Evolutionary conservation across 495 filamentous ascomycete species (phyloP).

Genomic region (Aspergillus taichungensis): DNA sequence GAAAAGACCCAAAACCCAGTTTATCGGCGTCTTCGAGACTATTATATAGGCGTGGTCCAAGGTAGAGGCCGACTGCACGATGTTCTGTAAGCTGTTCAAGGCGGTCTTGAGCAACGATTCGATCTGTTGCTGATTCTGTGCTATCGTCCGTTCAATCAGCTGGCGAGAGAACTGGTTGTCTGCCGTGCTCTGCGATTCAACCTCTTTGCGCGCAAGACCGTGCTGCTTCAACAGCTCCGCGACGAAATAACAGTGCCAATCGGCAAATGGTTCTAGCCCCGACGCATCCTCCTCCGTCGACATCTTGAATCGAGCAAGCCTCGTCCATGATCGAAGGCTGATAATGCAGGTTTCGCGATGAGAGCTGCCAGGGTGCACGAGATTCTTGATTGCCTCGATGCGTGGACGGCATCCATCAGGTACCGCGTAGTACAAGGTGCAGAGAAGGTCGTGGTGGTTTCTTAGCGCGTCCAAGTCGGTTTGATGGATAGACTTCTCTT

Average conservation of each 20-base stretch:
- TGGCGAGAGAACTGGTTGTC: slow-evolving; percentile 35
- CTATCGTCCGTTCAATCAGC: slow-evolving; percentile 46
- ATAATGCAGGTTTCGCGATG: slow-evolving; percentile 82
- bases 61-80: slow-evolving; percentile 32
- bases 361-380: slow-evolving; percentile 70
- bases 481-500: slow-evolving; percentile 64
- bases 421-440: slow-evolving; percentile 79
- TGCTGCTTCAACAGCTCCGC: slow-evolving; percentile 51
- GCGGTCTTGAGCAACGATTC: slow-evolving; percentile 48
- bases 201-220: slow-evolving; percentile 48
- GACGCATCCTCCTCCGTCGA: slow-evolving; percentile 45
- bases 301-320: slow-evolving; percentile 67
- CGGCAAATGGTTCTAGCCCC: slow-evolving; percentile 48
- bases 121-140: slow-evolving; percentile 54
- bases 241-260: slow-evolving; percentile 61
- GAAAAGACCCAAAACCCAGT: slow-evolving; percentile 29
- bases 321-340: slow-evolving; percentile 71
- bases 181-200: slow-evolving; percentile 45
- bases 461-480: slow-evolving; percentile 76
- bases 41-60: slow-evolving; percentile 28
- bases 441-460: slow-evolving; percentile 91
- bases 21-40: slow-evolving; percentile 27
- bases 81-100: slow-evolving; percentile 41
- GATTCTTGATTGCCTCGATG: slow-evolving; percentile 59
- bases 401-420: slow-evolving; percentile 63